These are phyloP conservation scores for Kickxella alabastrina DNA, from an alignment of 192 early-diverging fungal species.

Conservation along the genomic window DNA sequence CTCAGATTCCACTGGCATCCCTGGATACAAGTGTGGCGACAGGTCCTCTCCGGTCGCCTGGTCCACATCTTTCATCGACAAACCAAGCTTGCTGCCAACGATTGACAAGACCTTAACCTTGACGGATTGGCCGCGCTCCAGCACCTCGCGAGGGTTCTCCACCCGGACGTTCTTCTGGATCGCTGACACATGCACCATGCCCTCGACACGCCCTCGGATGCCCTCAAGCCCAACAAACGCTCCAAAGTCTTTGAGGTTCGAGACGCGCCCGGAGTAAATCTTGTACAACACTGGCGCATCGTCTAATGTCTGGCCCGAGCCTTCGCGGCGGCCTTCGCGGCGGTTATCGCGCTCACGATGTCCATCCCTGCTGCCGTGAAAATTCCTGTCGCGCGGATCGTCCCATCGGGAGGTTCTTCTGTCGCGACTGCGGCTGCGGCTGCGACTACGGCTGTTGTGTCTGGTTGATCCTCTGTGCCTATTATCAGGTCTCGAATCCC, in stretches of 20 bases:
- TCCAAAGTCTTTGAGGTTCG: slow-evolving; percentile 89
- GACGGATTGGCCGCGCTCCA: slow-evolving; percentile 74
- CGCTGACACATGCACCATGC: slow-evolving; percentile 84
- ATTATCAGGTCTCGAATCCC: slow-evolving; percentile 7
- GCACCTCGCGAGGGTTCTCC: slow-evolving; percentile 80
- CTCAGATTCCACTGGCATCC: slow-evolving; percentile 16
- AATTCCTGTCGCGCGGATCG: slow-evolving; percentile 27
- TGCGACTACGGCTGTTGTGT: slow-evolving; percentile 4
- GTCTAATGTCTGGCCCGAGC: slow-evolving; percentile 48
- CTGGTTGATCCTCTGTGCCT: slow-evolving; percentile 12
- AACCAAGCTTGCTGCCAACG: slow-evolving; percentile 71
- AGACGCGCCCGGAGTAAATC: slow-evolving; percentile 82
- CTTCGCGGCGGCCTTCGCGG: not conserved
- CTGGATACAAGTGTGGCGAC: slow-evolving; percentile 71
- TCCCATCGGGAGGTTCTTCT: slow-evolving; percentile 30
- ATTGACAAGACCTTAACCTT: slow-evolving; percentile 96
- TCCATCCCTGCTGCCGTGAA: not conserved
- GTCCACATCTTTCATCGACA: slow-evolving; percentile 97
- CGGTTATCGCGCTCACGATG: not conserved
- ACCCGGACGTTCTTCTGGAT: slow-evolving; percentile 65
- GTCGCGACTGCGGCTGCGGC: slow-evolving; percentile 7
- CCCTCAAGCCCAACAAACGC: slow-evolving; percentile 87
- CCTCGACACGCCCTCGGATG: slow-evolving; percentile 71
- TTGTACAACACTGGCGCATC: slow-evolving; percentile 85
- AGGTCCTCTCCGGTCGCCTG: slow-evolving; percentile 88